These are phyloP conservation scores for Penicillium frequentans DNA, from an alignment of 2,329 filamentous ascomycete genomes.

Conservation along the genomic window DNA sequence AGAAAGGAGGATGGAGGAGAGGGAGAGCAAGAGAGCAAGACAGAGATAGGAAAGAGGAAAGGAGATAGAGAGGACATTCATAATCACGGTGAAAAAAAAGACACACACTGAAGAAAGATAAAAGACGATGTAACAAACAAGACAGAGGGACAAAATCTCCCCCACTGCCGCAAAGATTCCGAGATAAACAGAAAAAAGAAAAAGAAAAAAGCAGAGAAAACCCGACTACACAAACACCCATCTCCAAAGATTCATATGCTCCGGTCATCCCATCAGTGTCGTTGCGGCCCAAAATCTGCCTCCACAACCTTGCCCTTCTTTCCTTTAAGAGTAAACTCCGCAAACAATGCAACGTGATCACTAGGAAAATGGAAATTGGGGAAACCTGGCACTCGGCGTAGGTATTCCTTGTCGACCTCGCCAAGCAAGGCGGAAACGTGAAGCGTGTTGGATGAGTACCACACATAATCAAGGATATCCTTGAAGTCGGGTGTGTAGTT, in stretches of 20 bases:
- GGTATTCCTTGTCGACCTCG: conserved; percentile 80
- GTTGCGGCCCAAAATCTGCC: conserved; percentile 60
- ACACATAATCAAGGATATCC: conserved; percentile 94
- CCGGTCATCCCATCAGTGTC: conserved; percentile 35
- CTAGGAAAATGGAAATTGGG: conserved; percentile 93
- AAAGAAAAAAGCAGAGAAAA: conserved; percentile 22
- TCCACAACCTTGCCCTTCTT: conserved; percentile 75
- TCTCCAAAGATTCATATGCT: conserved; percentile 39
- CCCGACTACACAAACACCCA: conserved; percentile 39
- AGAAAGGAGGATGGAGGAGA: conserved; percentile 9
- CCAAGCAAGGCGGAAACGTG: conserved; percentile 82
- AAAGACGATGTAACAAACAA: conserved; percentile 18
- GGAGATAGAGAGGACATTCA: conserved; percentile 21
- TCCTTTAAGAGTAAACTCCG: conserved; percentile 84
- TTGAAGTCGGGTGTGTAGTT: conserved; percentile 96
- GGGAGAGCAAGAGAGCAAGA: conserved; percentile 6
- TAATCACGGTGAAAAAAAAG: conserved; percentile 19
- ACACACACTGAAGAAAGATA: conserved; percentile 18
- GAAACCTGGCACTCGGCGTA: conserved; percentile 85
- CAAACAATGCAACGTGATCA: conserved; percentile 86
- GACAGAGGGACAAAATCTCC: conserved; percentile 23
- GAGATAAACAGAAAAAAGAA: conserved; percentile 32
- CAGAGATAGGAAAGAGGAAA: conserved; percentile 13
- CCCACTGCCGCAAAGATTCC: conserved; percentile 44
- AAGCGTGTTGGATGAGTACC: conserved; percentile 89